phyloP scores from a whole-genome alignment of 2,329 filamentous ascomycete species.

The Fusarium redolens region DNA sequence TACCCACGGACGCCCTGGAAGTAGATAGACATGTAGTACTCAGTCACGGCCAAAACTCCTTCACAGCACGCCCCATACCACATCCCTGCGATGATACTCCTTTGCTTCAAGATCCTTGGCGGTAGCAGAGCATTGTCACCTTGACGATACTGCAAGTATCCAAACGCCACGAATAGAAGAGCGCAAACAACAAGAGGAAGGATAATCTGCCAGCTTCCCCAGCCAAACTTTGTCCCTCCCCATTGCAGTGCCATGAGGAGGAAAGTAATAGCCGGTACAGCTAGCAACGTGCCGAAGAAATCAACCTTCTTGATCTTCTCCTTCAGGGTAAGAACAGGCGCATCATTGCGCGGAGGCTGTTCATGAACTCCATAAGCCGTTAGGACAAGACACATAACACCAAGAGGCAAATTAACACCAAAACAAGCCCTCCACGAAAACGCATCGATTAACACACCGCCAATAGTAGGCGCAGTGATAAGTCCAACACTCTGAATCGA shows the following conservation, averaged over 20 bases:
- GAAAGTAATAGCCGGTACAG: slow-evolving; percentile 30
- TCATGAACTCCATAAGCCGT: slow-evolving; percentile 37
- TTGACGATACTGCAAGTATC: slow-evolving; percentile 34
- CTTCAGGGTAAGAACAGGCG: slow-evolving; percentile 1
- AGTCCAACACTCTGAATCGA: slow-evolving; percentile 33
- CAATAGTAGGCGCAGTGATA: slow-evolving; percentile 38
- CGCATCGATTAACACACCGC: slow-evolving; percentile 28
- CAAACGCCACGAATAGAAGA: slow-evolving; percentile 20
- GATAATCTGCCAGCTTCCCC: slow-evolving; percentile 39
- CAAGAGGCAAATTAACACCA: slow-evolving; percentile 38
- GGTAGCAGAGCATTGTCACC: slow-evolving; percentile 33
- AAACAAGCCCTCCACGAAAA: slow-evolving; percentile 44
- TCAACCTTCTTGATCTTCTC: slow-evolving; percentile 35
- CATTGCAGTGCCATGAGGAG: slow-evolving; percentile 43
- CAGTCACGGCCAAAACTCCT: slow-evolving; percentile 36
- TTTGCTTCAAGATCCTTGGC: slow-evolving; percentile 35
- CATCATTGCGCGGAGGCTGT: not conserved
- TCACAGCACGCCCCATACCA: slow-evolving; percentile 41
- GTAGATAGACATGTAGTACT: slow-evolving; percentile 45
- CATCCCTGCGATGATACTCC: slow-evolving; percentile 40
- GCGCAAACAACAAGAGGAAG: slow-evolving; percentile 21
- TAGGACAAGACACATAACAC: slow-evolving; percentile 22
- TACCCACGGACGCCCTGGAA: slow-evolving; percentile 42
- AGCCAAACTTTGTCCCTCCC: slow-evolving; percentile 40
- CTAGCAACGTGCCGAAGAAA: slow-evolving; percentile 20